Conservation (phyloP, 345 rosid species). For the Raphanus sativus region DNA sequence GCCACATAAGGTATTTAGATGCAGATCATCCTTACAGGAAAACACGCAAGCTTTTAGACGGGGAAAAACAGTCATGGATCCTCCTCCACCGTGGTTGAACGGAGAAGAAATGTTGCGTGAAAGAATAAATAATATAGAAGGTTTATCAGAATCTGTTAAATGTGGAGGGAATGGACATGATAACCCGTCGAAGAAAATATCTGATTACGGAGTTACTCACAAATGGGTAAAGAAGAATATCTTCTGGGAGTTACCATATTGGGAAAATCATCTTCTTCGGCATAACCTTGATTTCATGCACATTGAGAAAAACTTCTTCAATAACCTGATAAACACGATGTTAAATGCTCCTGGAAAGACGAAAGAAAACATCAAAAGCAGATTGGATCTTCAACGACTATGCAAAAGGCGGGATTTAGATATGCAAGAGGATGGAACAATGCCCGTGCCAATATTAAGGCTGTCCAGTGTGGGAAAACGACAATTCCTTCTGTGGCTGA, state of each 20-base stretch:
- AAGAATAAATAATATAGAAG: neutral
- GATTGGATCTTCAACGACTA: neutral
- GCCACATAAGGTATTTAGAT: neutral
- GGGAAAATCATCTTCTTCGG: neutral
- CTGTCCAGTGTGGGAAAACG: neutral
- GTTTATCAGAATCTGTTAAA: neutral
- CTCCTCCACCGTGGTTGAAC: neutral
- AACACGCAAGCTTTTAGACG: neutral
- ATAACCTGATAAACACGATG: neutral
- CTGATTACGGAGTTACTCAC: neutral
- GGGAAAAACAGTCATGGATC: neutral
- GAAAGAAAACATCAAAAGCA: neutral
- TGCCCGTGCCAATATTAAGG: neutral
- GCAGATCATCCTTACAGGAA: neutral
- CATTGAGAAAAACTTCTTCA: neutral
- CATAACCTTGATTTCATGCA: neutral
- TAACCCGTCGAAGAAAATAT: neutral
- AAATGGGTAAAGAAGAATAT: neutral
- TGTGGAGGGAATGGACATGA: neutral
- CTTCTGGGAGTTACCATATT: neutral
- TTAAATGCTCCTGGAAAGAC: neutral
- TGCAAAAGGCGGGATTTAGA: neutral
- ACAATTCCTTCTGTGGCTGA: neutral
- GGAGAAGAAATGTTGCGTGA: neutral
- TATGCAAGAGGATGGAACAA: neutral